Base-by-base conservation (phyloP, 805 yeast species). In the Barnettozyma californica region DNA sequence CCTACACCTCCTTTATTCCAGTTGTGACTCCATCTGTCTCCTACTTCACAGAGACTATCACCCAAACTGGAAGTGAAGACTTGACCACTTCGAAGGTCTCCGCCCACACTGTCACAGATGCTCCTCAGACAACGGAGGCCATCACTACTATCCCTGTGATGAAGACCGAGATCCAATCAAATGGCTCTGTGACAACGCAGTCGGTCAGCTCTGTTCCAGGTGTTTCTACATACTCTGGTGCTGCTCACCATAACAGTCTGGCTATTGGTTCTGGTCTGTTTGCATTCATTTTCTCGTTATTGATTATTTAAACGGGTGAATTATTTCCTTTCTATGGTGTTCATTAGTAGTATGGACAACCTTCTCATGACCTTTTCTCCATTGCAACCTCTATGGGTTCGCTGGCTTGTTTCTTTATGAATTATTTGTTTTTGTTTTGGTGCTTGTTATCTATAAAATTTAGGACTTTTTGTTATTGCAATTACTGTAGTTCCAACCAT, bases 211-310 rank as follows among this genome's bases (percentile, higher is more conserved):
- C 51, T 34, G 36, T 41, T 36, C 45, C 29, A 34, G 44, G 26
- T 14, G 44, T 46, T 36, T 41, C 43, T 40, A 44, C 48, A 26
- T 38, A 38, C 29, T 13, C 41, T 38, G 41, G 41, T 11, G 41
- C 27, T 23, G 41, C 41, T 9, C 11, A 20, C 41, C 18, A 23
- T 3, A 7, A 27, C 26, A 41, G 29, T 18, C 16, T 42, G 40
- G 44, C 35, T 27, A 36, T 44, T 16, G 51, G 51, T 13, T 42
- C 47, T 19, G 29, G 45, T 14, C 29, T 44, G 3, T 36, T 20
- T 26, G 49, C 45, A 19, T 29, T 46, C 21, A 20, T 46, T 23
- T 19, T 39, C 33, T 41, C 45, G 16, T 46, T 46, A 19, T 19
- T 46, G 25, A 21, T 46, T 14, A 16, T 44, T 21, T 44, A 37